phyloP scores from a whole-genome alignment of 2,329 filamentous ascomycete genomes.

The Diaporthe aspalathi region DNA sequence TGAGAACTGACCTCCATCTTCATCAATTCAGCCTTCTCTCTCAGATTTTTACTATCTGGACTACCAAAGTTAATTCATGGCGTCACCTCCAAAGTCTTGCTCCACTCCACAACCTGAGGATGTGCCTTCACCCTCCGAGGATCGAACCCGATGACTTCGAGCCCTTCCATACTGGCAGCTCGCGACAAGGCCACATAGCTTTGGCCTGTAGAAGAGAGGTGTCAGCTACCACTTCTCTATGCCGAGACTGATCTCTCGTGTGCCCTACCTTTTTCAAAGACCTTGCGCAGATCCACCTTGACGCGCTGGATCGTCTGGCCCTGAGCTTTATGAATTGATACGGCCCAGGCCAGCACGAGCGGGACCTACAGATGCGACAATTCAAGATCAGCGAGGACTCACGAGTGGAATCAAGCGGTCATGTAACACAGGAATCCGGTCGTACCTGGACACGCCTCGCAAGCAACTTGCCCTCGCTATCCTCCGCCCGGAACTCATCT shows the following conservation, averaged over 20 bases:
- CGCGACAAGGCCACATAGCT: constrained; percentile 38
- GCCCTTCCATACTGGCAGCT: constrained; percentile 32
- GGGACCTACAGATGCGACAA: constrained; percentile 17
- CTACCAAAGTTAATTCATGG: background rate
- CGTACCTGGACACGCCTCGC: constrained; percentile 35
- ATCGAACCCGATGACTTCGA: constrained; percentile 36
- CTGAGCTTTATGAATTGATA: constrained; percentile 39
- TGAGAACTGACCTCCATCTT: background rate
- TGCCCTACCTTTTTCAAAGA: constrained; percentile 34
- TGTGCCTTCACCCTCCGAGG: constrained; percentile 31
- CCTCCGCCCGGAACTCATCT: constrained; percentile 36
- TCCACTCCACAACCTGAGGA: constrained; percentile 34
- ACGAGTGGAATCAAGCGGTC: too few relatives aligned
- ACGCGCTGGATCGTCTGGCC: constrained; percentile 38
- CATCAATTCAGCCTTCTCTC: background rate
- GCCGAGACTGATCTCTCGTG: rapidly evolving
- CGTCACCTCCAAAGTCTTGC: background rate
- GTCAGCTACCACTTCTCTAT: background rate
- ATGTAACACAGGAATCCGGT: background rate
- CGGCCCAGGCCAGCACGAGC: constrained; percentile 36
- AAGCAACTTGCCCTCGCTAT: constrained; percentile 34
- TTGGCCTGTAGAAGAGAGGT: background rate
- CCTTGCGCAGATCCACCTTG: constrained; percentile 35
- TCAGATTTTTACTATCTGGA: background rate
- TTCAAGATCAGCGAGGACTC: background rate